phyloP scores from a whole-genome alignment of 2,329 filamentous ascomycete species.

The Parascedosporium putredinis region DNA sequence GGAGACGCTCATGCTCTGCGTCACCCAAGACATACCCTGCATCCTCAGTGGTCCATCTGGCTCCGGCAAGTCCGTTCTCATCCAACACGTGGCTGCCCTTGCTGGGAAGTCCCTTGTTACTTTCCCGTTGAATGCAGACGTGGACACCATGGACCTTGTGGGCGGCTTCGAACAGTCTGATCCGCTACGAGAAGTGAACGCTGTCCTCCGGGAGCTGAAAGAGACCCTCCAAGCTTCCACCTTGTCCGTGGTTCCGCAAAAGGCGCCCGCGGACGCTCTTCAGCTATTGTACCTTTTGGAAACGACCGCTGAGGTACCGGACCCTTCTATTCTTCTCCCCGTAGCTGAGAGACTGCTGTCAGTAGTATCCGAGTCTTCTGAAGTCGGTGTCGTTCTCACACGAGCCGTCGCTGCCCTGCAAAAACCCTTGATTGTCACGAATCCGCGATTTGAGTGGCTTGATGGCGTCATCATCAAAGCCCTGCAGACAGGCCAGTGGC shows the following conservation, averaged over 20 bases:
- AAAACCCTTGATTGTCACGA: constrained; percentile 47
- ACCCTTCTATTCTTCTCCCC: constrained; percentile 26
- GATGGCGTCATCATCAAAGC: constrained; percentile 88
- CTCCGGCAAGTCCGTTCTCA: constrained; percentile 72
- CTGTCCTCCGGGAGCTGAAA: constrained; percentile 37
- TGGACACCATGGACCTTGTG: constrained; percentile 94
- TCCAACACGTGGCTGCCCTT: constrained; percentile 70
- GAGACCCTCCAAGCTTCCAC: constrained; percentile 40
- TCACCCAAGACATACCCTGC: constrained; percentile 78
- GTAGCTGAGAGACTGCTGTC: constrained; percentile 29
- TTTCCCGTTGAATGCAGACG: constrained; percentile 85
- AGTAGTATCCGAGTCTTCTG: constrained; percentile 31
- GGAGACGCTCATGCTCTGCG: constrained; percentile 78
- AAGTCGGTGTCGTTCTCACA: constrained; percentile 35
- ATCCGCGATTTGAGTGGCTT: constrained; percentile 88
- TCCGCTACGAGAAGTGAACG: constrained; percentile 59
- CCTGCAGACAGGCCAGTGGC: constrained; percentile 76
- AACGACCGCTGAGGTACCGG: constrained; percentile 20
- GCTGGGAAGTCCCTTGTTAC: constrained; percentile 68
- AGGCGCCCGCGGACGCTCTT: constrained; percentile 35
- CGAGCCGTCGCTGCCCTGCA: constrained; percentile 40
- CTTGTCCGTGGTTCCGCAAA: constrained; percentile 35
- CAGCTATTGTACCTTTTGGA: constrained; percentile 41
- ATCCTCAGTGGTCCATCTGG: constrained; percentile 81
- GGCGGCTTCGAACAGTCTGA: constrained; percentile 96